phyloP scores from a whole-genome alignment of 345 rosid species.

The Eutrema japonicum region DNA sequence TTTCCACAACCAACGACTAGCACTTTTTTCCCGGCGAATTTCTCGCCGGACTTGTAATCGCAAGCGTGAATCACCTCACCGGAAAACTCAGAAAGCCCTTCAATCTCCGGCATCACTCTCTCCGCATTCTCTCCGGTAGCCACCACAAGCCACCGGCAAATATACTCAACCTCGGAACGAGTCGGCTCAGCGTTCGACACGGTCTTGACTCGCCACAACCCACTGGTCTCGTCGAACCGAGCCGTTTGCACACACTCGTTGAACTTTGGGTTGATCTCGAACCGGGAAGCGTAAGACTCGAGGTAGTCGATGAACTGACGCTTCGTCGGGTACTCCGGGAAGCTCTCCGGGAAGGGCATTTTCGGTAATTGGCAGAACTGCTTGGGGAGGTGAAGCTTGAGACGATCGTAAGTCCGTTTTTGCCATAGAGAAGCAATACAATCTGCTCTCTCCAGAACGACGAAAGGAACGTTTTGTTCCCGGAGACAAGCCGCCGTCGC shows the following conservation, averaged over 20 bases:
- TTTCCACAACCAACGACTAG: constrained; percentile 95
- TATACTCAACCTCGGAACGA: constrained; percentile 71
- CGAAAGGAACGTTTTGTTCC: constrained; percentile 71
- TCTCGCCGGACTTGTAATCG: constrained; percentile 81
- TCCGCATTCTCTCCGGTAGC: constrained; percentile 98
- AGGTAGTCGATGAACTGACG: constrained; percentile 74
- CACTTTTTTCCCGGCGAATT: constrained; percentile 64
- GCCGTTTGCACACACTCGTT: constrained; percentile 87
- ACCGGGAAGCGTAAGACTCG: constrained; percentile 63
- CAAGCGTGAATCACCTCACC: constrained; percentile 79
- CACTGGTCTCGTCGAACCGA: constrained; percentile 74
- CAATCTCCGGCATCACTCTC: constrained; percentile 68
- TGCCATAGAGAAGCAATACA: constrained; percentile 93
- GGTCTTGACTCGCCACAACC: constrained; percentile 81
- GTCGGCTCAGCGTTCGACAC: constrained; percentile 47
- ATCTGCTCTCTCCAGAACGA: constrained; percentile 76
- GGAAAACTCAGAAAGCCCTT: constrained; percentile 65
- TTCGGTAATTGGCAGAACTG: constrained; percentile 86
- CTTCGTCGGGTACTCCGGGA: constrained; percentile 75
- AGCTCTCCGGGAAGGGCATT: constrained; percentile 73
- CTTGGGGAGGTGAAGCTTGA: constrained; percentile 82
- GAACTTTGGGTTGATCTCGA: constrained; percentile 75
- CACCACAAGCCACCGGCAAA: constrained; percentile 93
- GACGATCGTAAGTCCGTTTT: constrained; percentile 76
- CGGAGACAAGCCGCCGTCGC: constrained; percentile 80